Percentiles rank a stretch among this genome's conserved stretches.
Evolutionary conservation across 768 basidiomycete species (phyloP).

Genomic region (Nidularia sp.): DNA sequence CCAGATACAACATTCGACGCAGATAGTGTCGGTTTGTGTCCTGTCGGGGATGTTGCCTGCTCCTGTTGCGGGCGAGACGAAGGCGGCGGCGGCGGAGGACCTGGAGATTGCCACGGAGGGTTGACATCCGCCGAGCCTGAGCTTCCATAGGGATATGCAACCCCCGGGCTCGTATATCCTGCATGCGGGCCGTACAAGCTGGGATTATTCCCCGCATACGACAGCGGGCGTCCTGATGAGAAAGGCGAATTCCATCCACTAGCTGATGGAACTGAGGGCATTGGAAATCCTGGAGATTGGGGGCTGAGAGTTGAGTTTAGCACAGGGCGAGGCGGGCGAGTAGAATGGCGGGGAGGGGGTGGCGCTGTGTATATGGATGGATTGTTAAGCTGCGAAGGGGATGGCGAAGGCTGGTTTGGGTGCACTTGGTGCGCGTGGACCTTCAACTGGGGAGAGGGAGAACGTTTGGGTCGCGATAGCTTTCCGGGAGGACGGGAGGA

Average conservation of each 20-base stretch:
- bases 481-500: conserved; percentile 6
- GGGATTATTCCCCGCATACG: not conserved
- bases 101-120: conserved; percentile 2
- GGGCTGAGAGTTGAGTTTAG: not conserved
- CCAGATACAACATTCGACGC: not conserved
- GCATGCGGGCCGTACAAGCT: conserved; percentile 7
- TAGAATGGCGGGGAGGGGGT: conserved; percentile 14
- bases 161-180: not conserved
- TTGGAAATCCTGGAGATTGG: not conserved
- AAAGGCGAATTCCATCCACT: not conserved
- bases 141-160: conserved; percentile 3
- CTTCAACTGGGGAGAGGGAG: conserved; percentile 10
- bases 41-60: no score
- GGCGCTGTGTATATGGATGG: conserved; percentile 32
- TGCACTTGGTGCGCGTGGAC: conserved; percentile 26
- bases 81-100: not conserved
- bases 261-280: conserved; percentile 7
- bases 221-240: not conserved
- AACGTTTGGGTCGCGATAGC: conserved; percentile 3
- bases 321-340: conserved; percentile 7
- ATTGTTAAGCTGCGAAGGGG: conserved; percentile 38
- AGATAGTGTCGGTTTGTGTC: no score
- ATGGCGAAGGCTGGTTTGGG: conserved; percentile 33
- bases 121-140: not conserved
- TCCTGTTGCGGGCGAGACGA: no score